Conservation (phyloP, 2,329 filamentous ascomycete species). For the Aciculosporium take region DNA sequence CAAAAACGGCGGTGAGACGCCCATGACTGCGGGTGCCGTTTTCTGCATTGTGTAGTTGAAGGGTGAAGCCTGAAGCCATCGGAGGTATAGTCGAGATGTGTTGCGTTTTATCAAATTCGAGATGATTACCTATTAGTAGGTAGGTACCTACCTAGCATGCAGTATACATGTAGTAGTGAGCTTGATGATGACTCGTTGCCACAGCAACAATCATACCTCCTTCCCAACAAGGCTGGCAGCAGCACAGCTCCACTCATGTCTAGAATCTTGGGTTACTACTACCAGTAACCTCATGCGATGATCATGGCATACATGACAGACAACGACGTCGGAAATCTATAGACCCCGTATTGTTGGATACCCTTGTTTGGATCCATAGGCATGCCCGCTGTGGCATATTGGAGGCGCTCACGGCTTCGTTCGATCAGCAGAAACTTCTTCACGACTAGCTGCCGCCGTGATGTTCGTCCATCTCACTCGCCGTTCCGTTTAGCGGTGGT, state of each 20-base stretch:
- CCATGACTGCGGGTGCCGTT: constrained; percentile 10
- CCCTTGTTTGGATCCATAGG: background rate
- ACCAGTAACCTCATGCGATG: constrained; percentile 10
- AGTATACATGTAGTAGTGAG: background rate
- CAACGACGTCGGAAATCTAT: no score
- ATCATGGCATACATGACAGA: no score
- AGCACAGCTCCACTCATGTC: no score
- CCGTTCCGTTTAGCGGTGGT: constrained; percentile 73
- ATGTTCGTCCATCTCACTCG: constrained; percentile 17
- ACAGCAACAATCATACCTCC: constrained; percentile 11
- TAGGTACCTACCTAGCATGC: background rate
- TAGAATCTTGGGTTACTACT: no score
- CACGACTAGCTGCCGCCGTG: background rate
- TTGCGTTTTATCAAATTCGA: background rate
- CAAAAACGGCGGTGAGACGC: constrained; percentile 46
- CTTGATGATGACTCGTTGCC: constrained; percentile 10
- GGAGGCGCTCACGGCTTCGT: background rate
- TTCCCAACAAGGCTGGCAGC: background rate
- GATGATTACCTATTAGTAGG: no score
- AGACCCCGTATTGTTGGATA: no score
- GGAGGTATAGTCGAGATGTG: background rate
- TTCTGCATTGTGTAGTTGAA: background rate
- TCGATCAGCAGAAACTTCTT: background rate
- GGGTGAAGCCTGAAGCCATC: background rate
- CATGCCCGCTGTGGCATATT: background rate